Percentiles rank a stretch among this genome's conserved stretches.
These are phyloP conservation scores for Amaranthus cruentus DNA, from an alignment of 148 eudicot genomes.

Conservation along the genomic window DNA sequence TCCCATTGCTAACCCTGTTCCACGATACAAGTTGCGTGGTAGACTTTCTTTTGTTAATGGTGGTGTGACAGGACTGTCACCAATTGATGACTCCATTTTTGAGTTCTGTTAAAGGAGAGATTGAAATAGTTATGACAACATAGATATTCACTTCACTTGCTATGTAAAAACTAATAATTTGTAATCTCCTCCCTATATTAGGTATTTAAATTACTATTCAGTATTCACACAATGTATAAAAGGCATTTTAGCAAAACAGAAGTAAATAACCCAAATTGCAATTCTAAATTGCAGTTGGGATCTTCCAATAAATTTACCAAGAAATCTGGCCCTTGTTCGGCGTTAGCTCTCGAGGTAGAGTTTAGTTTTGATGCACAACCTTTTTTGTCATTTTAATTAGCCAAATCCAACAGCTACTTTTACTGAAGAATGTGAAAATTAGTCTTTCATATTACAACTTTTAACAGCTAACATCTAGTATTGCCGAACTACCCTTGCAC, in stretches of 20 bases:
- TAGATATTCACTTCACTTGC: neutral
- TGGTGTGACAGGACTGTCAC: conserved; percentile 78
- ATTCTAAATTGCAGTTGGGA: neutral
- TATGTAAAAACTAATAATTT: neutral
- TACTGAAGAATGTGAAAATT: too few relatives aligned
- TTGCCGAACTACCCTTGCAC: too few relatives aligned
- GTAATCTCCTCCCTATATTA: neutral
- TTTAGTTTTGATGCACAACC: too few relatives aligned
- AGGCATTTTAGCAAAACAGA: neutral
- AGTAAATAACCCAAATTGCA: neutral
- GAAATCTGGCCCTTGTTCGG: too few relatives aligned
- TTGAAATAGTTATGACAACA: conserved; percentile 5
- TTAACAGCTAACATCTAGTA: too few relatives aligned
- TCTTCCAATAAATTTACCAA: neutral
- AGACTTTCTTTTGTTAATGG: conserved; percentile 67
- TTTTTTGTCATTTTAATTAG: too few relatives aligned
- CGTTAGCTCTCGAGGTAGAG: too few relatives aligned
- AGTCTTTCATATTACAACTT: too few relatives aligned
- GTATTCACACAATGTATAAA: neutral
- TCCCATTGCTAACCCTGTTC: conserved; percentile 43
- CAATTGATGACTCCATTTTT: conserved; percentile 52
- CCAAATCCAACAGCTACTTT: too few relatives aligned
- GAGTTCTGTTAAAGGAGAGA: conserved; percentile 36
- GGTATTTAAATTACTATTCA: neutral
- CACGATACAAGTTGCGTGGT: conserved; percentile 59